phyloP scores from a whole-genome alignment of 2,329 filamentous ascomycete genomes.

The Fusarium devonianum region DNA sequence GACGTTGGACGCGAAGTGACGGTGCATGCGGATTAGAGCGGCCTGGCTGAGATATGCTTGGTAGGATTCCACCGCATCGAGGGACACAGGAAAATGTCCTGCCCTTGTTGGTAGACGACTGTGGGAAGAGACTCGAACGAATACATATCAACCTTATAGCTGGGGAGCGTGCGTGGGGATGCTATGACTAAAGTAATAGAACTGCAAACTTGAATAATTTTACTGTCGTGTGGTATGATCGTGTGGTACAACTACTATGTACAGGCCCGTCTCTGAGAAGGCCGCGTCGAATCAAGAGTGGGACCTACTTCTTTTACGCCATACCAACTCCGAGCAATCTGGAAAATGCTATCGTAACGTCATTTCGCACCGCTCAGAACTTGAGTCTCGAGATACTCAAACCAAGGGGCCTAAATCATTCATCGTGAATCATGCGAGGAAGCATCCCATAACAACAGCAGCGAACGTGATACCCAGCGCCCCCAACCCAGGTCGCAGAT shows the following conservation, averaged over 20 bases:
- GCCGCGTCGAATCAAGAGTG: not conserved
- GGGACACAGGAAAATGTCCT: not conserved
- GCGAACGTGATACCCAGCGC: slow-evolving; percentile 40
- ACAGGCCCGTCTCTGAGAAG: too few species aligned
- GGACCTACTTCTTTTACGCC: not conserved
- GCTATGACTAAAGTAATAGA: slow-evolving; percentile 17
- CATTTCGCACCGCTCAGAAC: not conserved
- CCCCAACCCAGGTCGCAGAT: slow-evolving; percentile 27
- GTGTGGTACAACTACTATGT: too few species aligned
- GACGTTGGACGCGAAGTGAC: slow-evolving; percentile 24
- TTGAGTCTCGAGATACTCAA: not conserved
- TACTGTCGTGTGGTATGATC: slow-evolving; percentile 9
- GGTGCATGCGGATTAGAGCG: slow-evolving; percentile 4
- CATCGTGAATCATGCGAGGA: slow-evolving; percentile 37
- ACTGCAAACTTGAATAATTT: slow-evolving; percentile 10
- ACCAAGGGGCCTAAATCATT: not conserved
- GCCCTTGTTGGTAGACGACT: not conserved
- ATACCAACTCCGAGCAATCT: not conserved
- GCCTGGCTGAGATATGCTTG: slow-evolving; percentile 3
- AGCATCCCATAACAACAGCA: slow-evolving; percentile 40
- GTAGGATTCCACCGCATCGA: not conserved
- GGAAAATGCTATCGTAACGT: not conserved
- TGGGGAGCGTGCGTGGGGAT: slow-evolving; percentile 1
- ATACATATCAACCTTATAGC: slow-evolving; percentile 1
- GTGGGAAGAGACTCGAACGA: not conserved